A percentile compares a stretch with the other conserved stretches of the same genome.
These are phyloP conservation scores for Phytophthora macrochlamydospora DNA, from an alignment of 352 stramenopile species.

Conservation along the genomic window DNA sequence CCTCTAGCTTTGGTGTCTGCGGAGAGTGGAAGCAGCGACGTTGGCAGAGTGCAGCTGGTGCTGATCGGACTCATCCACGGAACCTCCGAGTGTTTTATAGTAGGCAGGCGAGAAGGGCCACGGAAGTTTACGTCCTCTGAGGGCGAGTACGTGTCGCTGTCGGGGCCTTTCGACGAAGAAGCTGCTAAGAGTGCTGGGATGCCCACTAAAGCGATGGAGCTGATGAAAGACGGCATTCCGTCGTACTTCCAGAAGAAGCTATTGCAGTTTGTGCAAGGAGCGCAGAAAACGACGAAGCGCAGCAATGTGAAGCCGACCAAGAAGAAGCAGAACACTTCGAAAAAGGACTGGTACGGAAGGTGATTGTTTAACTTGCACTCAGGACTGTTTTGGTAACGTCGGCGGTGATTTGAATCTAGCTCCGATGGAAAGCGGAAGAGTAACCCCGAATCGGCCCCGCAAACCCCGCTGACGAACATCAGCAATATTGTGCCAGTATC, in stretches of 20 bases:
- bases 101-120: slow-evolving; percentile 47
- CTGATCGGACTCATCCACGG: slow-evolving; percentile 42
- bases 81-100: slow-evolving; percentile 27
- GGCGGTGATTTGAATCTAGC: background rate
- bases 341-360: slow-evolving; percentile 12
- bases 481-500: background rate
- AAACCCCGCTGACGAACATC: background rate
- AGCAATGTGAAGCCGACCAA: slow-evolving; percentile 9
- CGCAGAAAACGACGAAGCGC: background rate
- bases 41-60: slow-evolving; percentile 32
- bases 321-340: slow-evolving; percentile 11
- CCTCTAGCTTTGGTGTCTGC: slow-evolving; percentile 14
- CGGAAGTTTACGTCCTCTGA: slow-evolving; percentile 50
- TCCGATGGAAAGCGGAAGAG: background rate
- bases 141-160: slow-evolving; percentile 44
- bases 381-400: background rate
- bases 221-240: slow-evolving; percentile 64
- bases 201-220: slow-evolving; percentile 44
- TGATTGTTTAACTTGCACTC: no score
- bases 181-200: slow-evolving; percentile 35
- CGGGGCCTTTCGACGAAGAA: slow-evolving; percentile 48
- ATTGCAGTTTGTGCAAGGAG: slow-evolving; percentile 25
- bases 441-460: background rate
- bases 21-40: background rate
- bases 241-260: slow-evolving; percentile 43